Evolutionary conservation across 1,284 basidiomycete genomes (phyloP).

Genomic region (Puccinia hordei): DNA sequence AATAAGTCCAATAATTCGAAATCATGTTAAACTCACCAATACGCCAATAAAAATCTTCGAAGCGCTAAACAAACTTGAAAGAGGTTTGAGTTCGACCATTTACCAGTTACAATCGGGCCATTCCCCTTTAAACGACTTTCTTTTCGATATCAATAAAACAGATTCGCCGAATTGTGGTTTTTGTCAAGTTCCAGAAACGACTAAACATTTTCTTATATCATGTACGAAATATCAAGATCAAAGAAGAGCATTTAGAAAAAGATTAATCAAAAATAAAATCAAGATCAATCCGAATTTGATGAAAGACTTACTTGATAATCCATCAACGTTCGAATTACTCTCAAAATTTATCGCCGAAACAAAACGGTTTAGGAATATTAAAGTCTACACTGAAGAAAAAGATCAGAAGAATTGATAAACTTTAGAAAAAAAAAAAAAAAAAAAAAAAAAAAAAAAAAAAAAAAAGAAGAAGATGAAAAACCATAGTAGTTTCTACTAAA

Average conservation of each 20-base stretch:
- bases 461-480: too few relatives aligned
- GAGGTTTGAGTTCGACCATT: slow-evolving; percentile 6
- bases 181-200: too few relatives aligned
- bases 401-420: too few relatives aligned
- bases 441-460: too few relatives aligned
- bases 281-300: slow-evolving; percentile 1
- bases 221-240: not conserved
- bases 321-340: too few relatives aligned
- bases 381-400: not conserved
- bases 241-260: not conserved
- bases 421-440: too few relatives aligned
- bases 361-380: not conserved
- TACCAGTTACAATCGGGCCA: not conserved
- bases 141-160: not conserved
- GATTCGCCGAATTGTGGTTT: slow-evolving; percentile 19
- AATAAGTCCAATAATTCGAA: not conserved
- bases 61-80: not conserved
- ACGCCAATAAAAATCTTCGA: not conserved
- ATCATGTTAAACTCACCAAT: not conserved
- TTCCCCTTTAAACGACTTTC: not conserved
- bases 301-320: too few relatives aligned
- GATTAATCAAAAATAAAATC: not conserved
- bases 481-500: too few relatives aligned
- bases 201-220: too few relatives aligned
- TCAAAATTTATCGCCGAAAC: not conserved